Percentiles rank a stretch among this genome's conserved stretches.
These are phyloP conservation scores for Suillus weaverae DNA, from an alignment of 768 basidiomycete genomes.

Conservation along the genomic window DNA sequence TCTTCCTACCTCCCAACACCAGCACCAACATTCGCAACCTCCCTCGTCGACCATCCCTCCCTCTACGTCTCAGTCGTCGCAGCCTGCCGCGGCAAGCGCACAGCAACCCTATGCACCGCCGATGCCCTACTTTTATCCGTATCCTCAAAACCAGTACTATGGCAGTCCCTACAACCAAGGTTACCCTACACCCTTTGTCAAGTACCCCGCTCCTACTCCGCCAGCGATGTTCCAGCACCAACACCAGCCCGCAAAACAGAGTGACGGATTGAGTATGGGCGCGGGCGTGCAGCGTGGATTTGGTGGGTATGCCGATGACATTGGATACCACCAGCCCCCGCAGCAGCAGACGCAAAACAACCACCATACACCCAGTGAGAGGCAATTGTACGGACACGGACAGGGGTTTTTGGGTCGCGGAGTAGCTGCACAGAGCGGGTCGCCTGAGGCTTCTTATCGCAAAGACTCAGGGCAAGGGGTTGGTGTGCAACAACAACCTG, in stretches of 20 bases:
- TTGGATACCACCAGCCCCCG: conserved; percentile 54
- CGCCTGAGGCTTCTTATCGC: conserved; percentile 59
- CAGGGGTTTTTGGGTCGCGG: conserved; percentile 30
- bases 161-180: conserved; percentile 66
- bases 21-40: conserved; percentile 30
- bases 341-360: conserved; percentile 52
- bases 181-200: conserved; percentile 69
- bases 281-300: conserved; percentile 38
- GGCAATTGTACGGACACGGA: conserved; percentile 1
- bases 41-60: conserved; percentile 51
- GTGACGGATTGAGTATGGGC: conserved; percentile 43
- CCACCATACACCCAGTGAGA: conserved; percentile 4
- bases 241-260: conserved; percentile 47
- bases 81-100: conserved; percentile 58
- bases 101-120: conserved; percentile 69
- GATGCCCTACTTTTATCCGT: conserved; percentile 60
- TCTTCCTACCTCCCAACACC: conserved; percentile 58
- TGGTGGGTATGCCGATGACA: conserved; percentile 40
- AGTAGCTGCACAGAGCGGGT: conserved; percentile 42
- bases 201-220: conserved; percentile 71
- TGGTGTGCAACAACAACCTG: conserved; percentile 40
- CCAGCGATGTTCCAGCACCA: conserved; percentile 31
- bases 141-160: conserved; percentile 77
- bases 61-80: conserved; percentile 53
- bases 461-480: conserved; percentile 25